phyloP scores from a whole-genome alignment of 2,329 filamentous ascomycete species.

The Microcyclospora tardicrescens region DNA sequence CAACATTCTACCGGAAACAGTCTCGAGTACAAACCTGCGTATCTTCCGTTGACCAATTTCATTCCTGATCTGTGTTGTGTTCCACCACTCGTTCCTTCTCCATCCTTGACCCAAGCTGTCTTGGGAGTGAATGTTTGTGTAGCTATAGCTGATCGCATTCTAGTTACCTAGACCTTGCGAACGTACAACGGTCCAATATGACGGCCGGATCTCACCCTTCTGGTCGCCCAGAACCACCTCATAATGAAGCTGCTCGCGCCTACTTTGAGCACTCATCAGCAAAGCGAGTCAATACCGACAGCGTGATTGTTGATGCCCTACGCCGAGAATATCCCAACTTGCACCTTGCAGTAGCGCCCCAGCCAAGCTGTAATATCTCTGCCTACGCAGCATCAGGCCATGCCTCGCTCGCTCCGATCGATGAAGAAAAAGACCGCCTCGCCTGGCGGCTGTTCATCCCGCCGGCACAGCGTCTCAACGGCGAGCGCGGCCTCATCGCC shows the following conservation, averaged over 20 bases:
- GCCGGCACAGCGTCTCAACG: conserved; percentile 26
- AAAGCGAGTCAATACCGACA: conserved; percentile 31
- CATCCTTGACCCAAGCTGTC: too few species aligned
- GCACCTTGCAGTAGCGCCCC: conserved; percentile 29
- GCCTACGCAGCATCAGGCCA: conserved; percentile 31
- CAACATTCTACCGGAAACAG: too few species aligned
- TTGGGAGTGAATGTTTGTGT: too few species aligned
- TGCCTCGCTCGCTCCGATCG: conserved; percentile 28
- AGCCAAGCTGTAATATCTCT: conserved; percentile 24
- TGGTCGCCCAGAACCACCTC: conserved; percentile 5
- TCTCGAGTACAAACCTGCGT: too few species aligned
- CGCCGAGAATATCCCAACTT: conserved; percentile 33
- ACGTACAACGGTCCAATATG: conserved; percentile 2
- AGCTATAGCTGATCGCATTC: too few species aligned
- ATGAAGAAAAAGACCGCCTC: conserved; percentile 28
- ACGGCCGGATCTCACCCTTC: conserved; percentile 3
- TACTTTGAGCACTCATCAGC: conserved; percentile 34
- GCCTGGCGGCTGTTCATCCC: conserved; percentile 28
- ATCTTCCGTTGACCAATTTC: too few species aligned
- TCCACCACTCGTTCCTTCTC: too few species aligned
- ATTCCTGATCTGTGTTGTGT: too few species aligned
- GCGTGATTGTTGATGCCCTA: conserved; percentile 31
- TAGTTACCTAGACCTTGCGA: too few species aligned
- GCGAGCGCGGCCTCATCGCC: conserved; percentile 23
- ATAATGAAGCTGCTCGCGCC: conserved; percentile 25